Conservation (phyloP, 2,329 filamentous ascomycete genomes). For the Tricladium varicosporioides region DNA sequence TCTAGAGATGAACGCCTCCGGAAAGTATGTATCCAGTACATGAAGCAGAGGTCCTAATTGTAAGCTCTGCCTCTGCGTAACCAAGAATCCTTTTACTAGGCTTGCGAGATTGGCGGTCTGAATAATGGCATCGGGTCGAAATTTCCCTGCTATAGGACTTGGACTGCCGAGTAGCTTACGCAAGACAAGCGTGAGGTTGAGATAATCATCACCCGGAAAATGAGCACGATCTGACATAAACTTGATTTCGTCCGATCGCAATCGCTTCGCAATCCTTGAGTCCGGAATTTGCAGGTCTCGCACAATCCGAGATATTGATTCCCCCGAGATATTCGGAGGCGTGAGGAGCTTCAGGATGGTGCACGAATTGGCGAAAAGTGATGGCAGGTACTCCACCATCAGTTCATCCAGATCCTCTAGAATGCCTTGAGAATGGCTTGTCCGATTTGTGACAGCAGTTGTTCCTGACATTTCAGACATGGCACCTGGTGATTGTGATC, state of each 20-base stretch:
- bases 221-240: conserved; percentile 17
- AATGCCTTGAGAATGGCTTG: conserved; percentile 23
- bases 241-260: conserved; percentile 16
- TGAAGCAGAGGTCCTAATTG: conserved; percentile 21
- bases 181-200: conserved; percentile 35
- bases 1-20: conserved; percentile 35
- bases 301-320: conserved; percentile 31
- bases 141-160: conserved; percentile 24
- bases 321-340: conserved; percentile 28
- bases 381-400: conserved; percentile 39
- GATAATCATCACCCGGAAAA: conserved; percentile 32
- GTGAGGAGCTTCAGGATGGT: conserved; percentile 39
- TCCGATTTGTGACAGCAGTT: conserved; percentile 21
- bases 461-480: conserved; percentile 27
- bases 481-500: conserved; percentile 17
- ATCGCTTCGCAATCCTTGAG: conserved; percentile 15
- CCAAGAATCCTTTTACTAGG: conserved; percentile 36
- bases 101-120: conserved; percentile 44
- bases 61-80: conserved; percentile 25
- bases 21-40: conserved; percentile 35
- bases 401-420: conserved; percentile 35
- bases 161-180: conserved; percentile 31
- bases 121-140: conserved; percentile 38
- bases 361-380: conserved; percentile 35
- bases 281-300: conserved; percentile 28